Percentiles rank a stretch among this genome's conserved stretches.
These are phyloP conservation scores for Aspergillus hancockii DNA, from an alignment of 495 filamentous ascomycete genomes.

Conservation along the genomic window DNA sequence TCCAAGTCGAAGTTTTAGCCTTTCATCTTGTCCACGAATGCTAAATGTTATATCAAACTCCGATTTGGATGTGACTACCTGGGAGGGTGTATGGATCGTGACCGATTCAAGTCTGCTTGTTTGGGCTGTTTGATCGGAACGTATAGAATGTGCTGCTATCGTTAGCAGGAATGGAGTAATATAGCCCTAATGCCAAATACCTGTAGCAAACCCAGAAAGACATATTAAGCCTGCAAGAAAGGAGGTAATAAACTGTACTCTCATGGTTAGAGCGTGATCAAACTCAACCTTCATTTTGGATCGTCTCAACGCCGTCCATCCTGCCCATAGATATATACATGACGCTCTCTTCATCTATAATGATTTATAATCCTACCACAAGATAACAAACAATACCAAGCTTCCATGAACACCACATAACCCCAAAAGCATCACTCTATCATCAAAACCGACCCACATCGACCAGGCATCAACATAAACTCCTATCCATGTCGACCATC, in stretches of 20 bases:
- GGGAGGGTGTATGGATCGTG: conserved; percentile 8
- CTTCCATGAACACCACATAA: background rate
- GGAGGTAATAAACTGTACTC: background rate
- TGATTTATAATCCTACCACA: background rate
- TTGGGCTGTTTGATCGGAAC: background rate
- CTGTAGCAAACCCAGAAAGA: background rate
- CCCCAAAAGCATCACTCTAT: background rate
- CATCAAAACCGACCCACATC: background rate
- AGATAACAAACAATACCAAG: background rate
- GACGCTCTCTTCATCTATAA: background rate
- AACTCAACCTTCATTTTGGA: too few species aligned
- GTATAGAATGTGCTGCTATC: conserved; percentile 15
- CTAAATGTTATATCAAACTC: conserved; percentile 11
- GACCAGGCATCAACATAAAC: conserved; percentile 12
- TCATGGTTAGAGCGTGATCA: background rate
- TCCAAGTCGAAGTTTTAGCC: conserved; percentile 5
- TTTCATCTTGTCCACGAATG: background rate
- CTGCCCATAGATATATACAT: background rate
- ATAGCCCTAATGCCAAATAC: background rate
- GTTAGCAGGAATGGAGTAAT: background rate
- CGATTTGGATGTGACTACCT: background rate
- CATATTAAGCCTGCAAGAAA: background rate
- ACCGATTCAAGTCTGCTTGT: conserved; percentile 2
- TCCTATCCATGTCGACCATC: background rate
- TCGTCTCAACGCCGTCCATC: background rate